These are phyloP conservation scores for Fusarium sp. DNA, from an alignment of 2,329 filamentous ascomycete genomes.

Conservation along the genomic window DNA sequence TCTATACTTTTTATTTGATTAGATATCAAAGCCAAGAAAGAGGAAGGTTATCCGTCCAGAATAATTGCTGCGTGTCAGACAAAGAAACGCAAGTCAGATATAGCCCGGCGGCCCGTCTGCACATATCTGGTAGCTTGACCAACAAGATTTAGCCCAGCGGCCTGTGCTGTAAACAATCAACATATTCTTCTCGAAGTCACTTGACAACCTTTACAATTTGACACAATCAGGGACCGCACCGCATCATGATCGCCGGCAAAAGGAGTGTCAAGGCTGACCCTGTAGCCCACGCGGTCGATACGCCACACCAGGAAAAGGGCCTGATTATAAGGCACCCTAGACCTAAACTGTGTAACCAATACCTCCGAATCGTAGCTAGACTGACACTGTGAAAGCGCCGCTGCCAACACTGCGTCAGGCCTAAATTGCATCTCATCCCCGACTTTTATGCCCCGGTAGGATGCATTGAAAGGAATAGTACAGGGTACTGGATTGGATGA, in stretches of 20 bases:
- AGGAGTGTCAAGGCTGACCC: slow-evolving; percentile 17
- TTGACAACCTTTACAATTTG: neutral
- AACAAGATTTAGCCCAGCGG: neutral
- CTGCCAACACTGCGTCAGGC: slow-evolving; percentile 7
- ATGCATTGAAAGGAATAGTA: slow-evolving; percentile 10
- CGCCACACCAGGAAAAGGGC: slow-evolving; percentile 25
- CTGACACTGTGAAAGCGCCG: neutral
- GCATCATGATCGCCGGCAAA: slow-evolving; percentile 20
- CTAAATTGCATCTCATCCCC: slow-evolving; percentile 12
- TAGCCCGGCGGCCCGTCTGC: neutral
- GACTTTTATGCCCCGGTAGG: slow-evolving; percentile 7
- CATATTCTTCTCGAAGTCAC: slow-evolving; percentile 18
- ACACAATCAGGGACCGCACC: neutral
- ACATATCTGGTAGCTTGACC: neutral
- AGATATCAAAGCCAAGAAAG: neutral
- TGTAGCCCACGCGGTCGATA: slow-evolving; percentile 38
- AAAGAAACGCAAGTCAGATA: slow-evolving; percentile 7
- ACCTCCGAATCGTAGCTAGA: neutral
- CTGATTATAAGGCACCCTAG: slow-evolving; percentile 16
- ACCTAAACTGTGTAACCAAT: neutral
- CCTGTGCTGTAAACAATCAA: slow-evolving; percentile 31
- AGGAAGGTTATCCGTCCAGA: neutral
- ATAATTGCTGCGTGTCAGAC: slow-evolving; percentile 8
- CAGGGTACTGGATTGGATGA: slow-evolving; percentile 14
- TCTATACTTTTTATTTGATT: neutral